These are phyloP conservation scores for Jasminum sambac DNA, from an alignment of 257 asterid genomes.

Conservation along the genomic window DNA sequence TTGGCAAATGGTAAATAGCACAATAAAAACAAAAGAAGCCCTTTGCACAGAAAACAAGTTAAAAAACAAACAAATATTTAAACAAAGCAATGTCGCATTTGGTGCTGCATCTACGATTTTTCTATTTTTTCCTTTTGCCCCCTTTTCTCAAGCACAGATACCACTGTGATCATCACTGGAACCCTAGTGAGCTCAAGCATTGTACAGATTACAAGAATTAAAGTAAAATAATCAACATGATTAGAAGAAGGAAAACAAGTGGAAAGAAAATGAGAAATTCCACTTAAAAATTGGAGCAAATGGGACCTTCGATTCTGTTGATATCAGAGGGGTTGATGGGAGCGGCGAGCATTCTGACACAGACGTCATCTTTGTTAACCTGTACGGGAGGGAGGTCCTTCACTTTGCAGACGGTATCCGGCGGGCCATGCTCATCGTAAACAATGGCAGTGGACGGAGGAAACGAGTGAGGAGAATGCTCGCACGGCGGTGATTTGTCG, in stretches of 20 bases:
- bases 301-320: conserved; percentile 80
- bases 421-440: conserved; percentile 86
- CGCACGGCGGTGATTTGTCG: conserved; percentile 33
- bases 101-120: neutral
- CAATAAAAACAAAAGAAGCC: neutral
- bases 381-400: conserved; percentile 70
- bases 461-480: conserved; percentile 53
- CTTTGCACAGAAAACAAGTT: neutral
- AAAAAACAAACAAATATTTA: neutral
- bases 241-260: neutral
- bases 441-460: conserved; percentile 91
- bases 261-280: conserved; percentile 9
- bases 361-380: conserved; percentile 70
- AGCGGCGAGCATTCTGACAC: conserved; percentile 94
- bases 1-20: neutral
- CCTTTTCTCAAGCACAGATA: conserved; percentile 8
- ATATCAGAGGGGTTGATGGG: conserved; percentile 97
- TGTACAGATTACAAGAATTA: conserved; percentile 2
- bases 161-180: conserved; percentile 3
- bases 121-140: neutral
- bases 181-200: conserved; percentile 1
- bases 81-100: neutral
- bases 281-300: neutral
- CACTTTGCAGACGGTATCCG: conserved; percentile 74
- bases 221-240: conserved; percentile 4